Evolutionary conservation across 2,329 filamentous ascomycete species (phyloP).

Genomic region (Cercospora berteroae): DNA sequence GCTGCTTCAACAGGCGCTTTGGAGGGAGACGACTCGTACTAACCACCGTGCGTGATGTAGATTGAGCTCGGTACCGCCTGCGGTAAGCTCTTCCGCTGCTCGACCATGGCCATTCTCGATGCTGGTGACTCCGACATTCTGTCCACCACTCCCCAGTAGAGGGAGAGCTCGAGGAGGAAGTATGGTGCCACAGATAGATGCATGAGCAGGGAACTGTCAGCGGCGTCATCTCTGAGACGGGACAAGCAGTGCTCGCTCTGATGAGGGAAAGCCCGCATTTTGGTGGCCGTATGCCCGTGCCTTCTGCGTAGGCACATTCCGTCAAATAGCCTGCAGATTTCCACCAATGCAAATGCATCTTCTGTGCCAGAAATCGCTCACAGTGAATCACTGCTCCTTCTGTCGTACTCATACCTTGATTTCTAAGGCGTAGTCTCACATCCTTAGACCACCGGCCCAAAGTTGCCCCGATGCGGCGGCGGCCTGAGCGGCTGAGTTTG

Average conservation of each 20-base stretch:
- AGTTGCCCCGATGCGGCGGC: background rate
- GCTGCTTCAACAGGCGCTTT: slow-evolving; percentile 63
- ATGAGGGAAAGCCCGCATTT: background rate
- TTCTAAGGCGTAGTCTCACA: background rate
- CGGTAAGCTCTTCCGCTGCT: slow-evolving; percentile 98
- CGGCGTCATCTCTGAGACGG: background rate
- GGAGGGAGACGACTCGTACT: slow-evolving; percentile 67
- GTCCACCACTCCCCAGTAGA: slow-evolving; percentile 60
- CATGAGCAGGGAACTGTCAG: background rate
- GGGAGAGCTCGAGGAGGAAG: background rate
- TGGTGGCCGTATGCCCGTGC: background rate
- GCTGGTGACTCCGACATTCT: slow-evolving; percentile 97
- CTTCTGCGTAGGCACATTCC: background rate
- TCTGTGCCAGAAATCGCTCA: background rate
- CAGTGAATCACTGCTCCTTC: background rate
- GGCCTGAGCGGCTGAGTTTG: slow-evolving; percentile 2
- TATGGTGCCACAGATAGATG: background rate
- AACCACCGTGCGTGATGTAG: slow-evolving; percentile 55
- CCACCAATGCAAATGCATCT: background rate
- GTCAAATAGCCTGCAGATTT: background rate
- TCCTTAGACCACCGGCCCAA: background rate
- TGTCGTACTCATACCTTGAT: background rate
- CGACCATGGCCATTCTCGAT: slow-evolving; percentile 94
- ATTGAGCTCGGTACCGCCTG: slow-evolving; percentile 98
- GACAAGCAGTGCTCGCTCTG: background rate